Conservation (phyloP, 2,329 filamentous ascomycete species). For the Massarina eburnea region DNA sequence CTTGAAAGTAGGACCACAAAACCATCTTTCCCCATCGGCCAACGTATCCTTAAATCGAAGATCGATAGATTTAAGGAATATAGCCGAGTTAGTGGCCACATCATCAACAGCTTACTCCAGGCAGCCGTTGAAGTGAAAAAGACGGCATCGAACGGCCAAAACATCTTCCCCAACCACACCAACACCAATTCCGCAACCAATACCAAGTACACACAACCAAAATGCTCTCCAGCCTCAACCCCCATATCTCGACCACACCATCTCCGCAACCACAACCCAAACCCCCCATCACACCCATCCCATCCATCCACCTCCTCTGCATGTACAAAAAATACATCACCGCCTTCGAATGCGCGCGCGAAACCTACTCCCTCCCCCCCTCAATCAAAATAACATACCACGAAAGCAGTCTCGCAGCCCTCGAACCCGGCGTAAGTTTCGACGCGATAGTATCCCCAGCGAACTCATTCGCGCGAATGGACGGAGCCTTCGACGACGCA, state of each 20-base stretch:
- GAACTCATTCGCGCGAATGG: constrained; percentile 57
- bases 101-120: no score
- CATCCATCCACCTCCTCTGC: constrained; percentile 48
- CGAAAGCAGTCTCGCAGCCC: constrained; percentile 42
- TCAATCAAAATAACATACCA: constrained; percentile 41
- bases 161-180: no score
- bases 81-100: no score
- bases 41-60: no score
- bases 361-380: constrained; percentile 33
- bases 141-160: no score
- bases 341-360: constrained; percentile 45
- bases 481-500: constrained; percentile 58
- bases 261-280: not conserved
- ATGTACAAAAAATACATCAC: constrained; percentile 41
- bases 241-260: not conserved
- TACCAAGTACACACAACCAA: no score
- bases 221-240: no score
- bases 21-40: no score
- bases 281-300: constrained; percentile 26
- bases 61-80: no score
- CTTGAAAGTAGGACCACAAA: no score
- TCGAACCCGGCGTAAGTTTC: constrained; percentile 44
- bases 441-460: constrained; percentile 57
- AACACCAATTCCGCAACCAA: no score
- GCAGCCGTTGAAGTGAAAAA: no score